Evolutionary conservation across 345 rosid genomes (phyloP), one percentile per base, ranked within the genome.

Genomic region (Aquilaria yunnanensis): DNA sequence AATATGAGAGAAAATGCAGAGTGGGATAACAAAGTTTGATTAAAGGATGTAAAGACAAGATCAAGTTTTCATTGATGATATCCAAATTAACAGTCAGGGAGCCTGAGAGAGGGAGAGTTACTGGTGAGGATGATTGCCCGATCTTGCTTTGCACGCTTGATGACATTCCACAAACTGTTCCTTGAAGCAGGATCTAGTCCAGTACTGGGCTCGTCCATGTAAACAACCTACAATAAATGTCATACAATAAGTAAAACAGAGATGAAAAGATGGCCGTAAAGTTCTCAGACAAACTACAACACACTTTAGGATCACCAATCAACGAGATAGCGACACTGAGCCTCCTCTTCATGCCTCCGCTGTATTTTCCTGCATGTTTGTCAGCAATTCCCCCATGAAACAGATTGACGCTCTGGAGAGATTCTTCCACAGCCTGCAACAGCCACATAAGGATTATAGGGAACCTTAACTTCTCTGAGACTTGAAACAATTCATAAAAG

Each of bases 321-420:
- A 90, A 82, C 47, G 99, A 94, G 59, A 94, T 90, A 58, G 97
- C 96, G 61, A 90, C 99, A 67, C 99, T 94, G 12, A 94, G 95
- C 76, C 99, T 81, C 75, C 99, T 86, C 75, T 94, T 94, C 97
- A 94, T 90, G 50, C 99, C 99, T 63, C 99, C 97, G 43, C 97
- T 94, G 70, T 90, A 94, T 70, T 94, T 94, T 8, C 95, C 91
- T 41, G 95, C 90, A 69, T 77, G 75, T 71, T 90, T 94, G 62
- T 94, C 89, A 0, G 85, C 96, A 72, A 90, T 92, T 12, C 91
- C 99, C 33, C 95, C 97, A 23, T 82, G 70, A 58, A 78, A 88
- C 57, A 94, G 81, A 79, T 86, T 94, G 47, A 86, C 88, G 51
- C 82, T 71, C 77, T 57, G 75, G 46, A 94, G 90, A 75, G 96